Conservation (phyloP, 164 flowering plant species). For the Annona squamosa region DNA sequence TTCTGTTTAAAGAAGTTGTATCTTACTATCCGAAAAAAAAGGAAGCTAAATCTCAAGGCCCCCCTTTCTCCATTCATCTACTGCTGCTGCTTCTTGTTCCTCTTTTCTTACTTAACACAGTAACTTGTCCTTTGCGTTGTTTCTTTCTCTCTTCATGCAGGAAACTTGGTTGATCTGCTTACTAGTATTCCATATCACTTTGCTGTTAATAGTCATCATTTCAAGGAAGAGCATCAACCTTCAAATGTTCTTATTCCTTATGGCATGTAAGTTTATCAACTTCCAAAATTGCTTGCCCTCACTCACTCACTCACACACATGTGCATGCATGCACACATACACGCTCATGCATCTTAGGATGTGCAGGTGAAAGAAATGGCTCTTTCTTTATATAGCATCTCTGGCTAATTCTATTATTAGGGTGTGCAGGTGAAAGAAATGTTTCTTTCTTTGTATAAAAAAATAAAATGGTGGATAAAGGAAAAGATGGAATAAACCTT, state of each 20-base stretch:
- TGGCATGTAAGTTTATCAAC: constrained; percentile 61
- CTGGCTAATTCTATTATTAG: too few species aligned
- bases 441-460: not conserved
- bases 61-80: too few species aligned
- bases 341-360: too few species aligned
- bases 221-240: constrained; percentile 70
- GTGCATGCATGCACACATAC: too few species aligned
- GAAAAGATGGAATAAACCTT: too few species aligned
- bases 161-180: constrained; percentile 84
- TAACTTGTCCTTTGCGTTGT: constrained; percentile 1
- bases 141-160: constrained; percentile 28
- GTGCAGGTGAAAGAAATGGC: not conserved
- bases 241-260: constrained; percentile 78
- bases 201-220: constrained; percentile 42
- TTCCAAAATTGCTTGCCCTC: not conserved
- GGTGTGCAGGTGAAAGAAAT: not conserved
- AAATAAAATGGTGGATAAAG: too few species aligned
- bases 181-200: constrained; percentile 41
- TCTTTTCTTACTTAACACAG: too few species aligned
- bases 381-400: too few species aligned
- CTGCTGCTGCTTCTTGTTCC: not conserved
- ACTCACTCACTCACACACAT: not conserved
- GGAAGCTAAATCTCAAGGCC: too few species aligned
- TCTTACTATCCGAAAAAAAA: too few species aligned
- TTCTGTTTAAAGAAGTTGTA: too few species aligned